Evolutionary conservation across 495 filamentous ascomycete genomes (phyloP), one percentile per base, ranked within the genome.

Genomic region (Tuber umbilicatum): DNA sequence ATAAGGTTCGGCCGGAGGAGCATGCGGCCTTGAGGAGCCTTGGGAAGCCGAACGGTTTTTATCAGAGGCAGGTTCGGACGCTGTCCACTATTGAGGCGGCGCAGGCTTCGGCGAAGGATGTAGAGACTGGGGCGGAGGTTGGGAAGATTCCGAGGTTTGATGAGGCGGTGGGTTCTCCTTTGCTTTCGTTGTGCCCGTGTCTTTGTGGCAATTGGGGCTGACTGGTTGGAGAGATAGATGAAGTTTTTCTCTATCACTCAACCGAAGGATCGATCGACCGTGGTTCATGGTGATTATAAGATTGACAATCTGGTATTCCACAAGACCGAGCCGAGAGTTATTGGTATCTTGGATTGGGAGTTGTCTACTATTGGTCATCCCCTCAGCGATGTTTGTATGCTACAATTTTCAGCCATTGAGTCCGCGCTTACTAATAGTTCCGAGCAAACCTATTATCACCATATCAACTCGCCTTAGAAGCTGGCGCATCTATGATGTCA

Each of bases 221-320:
- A 73, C 19, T 43, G 35, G 5, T 37, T 38, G 60, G 41, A 69
- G 43, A 4, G n/a, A 45, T 19, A 79, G 72, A 78, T 94, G 73
- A 82, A 81, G 3, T 97, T 94, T 85, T 97, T 98, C 80, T 84
- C 89, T 74, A 83, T 84, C 75, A 86, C 85, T 42, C 93, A 96
- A 82, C 94, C 95, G 2, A 86, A 86, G 42, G 94, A 97, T 80
- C 86, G 92, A 64, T 89, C 88, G 37, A 90, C 90, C 2, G 86
- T 97, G 35, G 89, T 99, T 39, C 95, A 99, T 80, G 95, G 95
- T 39, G 95, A 99, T 80, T 99, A 94, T 85, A 99, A 99, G 85
- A 94, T 99, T 81, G 95, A 99, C 83, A 99, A 99, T 80, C 85
- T 98, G 74, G 91, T 99, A 68, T 99, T 94, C 83, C 93, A 97